A percentile compares a stretch with the other conserved stretches of the same genome.
Conservation (phyloP, 306 rosid species). For the Glycine soja region DNA sequence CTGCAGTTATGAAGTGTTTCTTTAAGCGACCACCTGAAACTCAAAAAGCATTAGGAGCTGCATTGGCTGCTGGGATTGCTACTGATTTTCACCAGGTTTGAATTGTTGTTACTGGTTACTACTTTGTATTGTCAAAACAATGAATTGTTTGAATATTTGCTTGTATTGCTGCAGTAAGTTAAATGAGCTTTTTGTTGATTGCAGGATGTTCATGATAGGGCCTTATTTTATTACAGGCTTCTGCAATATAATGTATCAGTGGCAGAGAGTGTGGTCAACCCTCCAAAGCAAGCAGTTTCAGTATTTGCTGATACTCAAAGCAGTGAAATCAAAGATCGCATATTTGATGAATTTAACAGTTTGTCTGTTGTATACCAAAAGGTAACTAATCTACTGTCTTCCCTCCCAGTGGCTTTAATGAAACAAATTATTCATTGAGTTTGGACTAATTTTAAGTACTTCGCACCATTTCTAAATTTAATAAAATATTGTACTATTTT, state of each 20-base stretch:
- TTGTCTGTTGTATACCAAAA: constrained; percentile 93
- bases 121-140: constrained; percentile 34
- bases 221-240: constrained; percentile 97
- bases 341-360: constrained; percentile 97
- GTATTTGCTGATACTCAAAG: constrained; percentile 98
- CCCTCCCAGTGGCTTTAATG: constrained; percentile 18
- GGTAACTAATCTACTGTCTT: constrained; percentile 55
- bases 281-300: constrained; percentile 99
- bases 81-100: constrained; percentile 89
- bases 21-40: constrained; percentile 99
- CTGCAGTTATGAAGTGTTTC: constrained; percentile 98
- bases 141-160: constrained; percentile 26
- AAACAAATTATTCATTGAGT: neutral
- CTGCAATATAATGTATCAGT: constrained; percentile 75
- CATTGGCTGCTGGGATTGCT: constrained; percentile 91
- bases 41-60: constrained; percentile 91
- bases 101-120: constrained; percentile 28
- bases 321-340: constrained; percentile 97
- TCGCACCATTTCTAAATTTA: neutral
- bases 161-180: constrained; percentile 43
- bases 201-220: constrained; percentile 99
- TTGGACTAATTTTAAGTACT: constrained; percentile 27
- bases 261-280: constrained; percentile 92
- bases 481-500: neutral
- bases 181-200: constrained; percentile 53